These are phyloP conservation scores for Hymenoscyphus fructigenus DNA, from an alignment of 2,329 filamentous ascomycete genomes.

Conservation along the genomic window DNA sequence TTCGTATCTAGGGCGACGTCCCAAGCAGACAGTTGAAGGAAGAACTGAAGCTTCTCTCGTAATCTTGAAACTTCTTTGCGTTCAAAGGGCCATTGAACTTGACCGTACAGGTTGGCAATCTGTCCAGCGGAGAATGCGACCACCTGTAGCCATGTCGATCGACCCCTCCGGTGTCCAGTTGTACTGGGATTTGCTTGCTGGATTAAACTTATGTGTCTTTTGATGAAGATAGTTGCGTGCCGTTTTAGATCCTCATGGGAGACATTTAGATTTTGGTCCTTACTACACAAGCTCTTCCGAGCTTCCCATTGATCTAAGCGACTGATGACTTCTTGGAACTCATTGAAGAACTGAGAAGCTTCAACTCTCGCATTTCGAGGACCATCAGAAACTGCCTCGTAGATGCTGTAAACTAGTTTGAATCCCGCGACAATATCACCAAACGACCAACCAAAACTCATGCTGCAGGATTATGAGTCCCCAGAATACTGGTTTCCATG, in stretches of 20 bases:
- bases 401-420: conserved; percentile 26
- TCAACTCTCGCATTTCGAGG: conserved; percentile 25
- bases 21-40: conserved; percentile 22
- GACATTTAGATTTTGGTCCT: conserved; percentile 12
- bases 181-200: conserved; percentile 25
- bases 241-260: conserved; percentile 21
- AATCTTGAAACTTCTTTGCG: conserved; percentile 21
- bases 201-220: conserved; percentile 25
- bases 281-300: conserved; percentile 11
- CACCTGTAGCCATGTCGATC: conserved; percentile 24
- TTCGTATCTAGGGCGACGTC: conserved; percentile 22
- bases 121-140: conserved; percentile 20
- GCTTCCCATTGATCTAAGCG: conserved; percentile 27
- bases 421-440: conserved; percentile 38
- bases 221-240: conserved; percentile 23
- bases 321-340: conserved; percentile 22
- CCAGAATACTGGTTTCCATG: neutral
- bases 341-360: conserved; percentile 26
- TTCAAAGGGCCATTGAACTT: conserved; percentile 26
- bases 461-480: conserved; percentile 6
- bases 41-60: conserved; percentile 24
- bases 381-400: conserved; percentile 25
- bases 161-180: conserved; percentile 11
- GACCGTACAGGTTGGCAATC: conserved; percentile 19
- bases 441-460: conserved; percentile 39